Evolutionary conservation across 1,284 basidiomycete species (phyloP), one percentile per base, ranked within the genome.

Genomic region (Flammula alnicola): DNA sequence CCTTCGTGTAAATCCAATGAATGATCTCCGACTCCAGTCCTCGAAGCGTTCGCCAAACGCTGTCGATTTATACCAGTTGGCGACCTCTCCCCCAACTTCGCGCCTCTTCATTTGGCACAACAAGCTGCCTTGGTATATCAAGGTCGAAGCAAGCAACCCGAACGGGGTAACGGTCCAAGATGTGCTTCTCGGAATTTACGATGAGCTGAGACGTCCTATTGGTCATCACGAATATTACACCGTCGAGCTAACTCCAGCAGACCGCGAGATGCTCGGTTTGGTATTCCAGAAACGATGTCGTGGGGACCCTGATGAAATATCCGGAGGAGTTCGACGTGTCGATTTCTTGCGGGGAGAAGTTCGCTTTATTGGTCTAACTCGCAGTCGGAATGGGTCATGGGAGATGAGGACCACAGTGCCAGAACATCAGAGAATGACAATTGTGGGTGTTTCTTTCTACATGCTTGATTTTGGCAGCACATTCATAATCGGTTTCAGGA

Each of bases 221-320:
- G 47, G 45, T 6, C 51, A 57, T 31, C 44, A 55, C 40, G 56
- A 57, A 26, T 57, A 55, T 26, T 57, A 55, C 33, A 57, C 56
- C 2, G 45, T 43, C 27, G 56, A 39, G 35, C 20, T 57, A 19
- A 52, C 51, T 9, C 47, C 47, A 42, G 47, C 36, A 22, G 52
- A 57, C 20, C 40, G 56, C 16, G 44, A 54, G 30, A 39, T 42
- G 47, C 42, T 57, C 10, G 47, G 42, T 29, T 38, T 42, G 40
- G 56, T 47, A 11, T 57, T 57, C 32, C 47, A 55, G 29, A 29
- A 25, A 23, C 46, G 56, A 23, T 57, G 56, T 25, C 37, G 37
- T 6, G 56, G 56, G 10, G 50, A 57, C 40, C 27, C 47, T 29
- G 30, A 7, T 5, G 48, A 48, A 25, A 51, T 54, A 23, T 36